These are phyloP conservation scores for Eimeria nieschulzi DNA, from an alignment of 169 alveolate species.

Conservation along the genomic window DNA sequence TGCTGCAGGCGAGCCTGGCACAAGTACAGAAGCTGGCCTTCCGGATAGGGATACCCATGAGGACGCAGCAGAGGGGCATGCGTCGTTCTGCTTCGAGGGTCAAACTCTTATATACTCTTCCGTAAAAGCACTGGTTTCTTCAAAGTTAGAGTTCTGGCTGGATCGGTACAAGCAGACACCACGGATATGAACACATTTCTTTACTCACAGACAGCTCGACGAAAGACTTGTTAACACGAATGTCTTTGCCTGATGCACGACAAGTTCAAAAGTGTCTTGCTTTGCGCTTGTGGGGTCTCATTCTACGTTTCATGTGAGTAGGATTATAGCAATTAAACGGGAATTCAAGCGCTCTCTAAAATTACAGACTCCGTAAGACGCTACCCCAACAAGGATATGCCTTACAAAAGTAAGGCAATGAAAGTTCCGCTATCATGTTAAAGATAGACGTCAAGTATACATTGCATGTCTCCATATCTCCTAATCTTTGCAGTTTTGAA, in stretches of 20 bases:
- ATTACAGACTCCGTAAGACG: conserved; percentile 70
- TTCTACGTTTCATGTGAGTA: no score
- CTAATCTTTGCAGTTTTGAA: conserved; percentile 55
- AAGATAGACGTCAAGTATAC: no score
- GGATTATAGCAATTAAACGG: conserved; percentile 62
- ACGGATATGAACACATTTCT: neutral
- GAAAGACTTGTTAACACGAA: no score
- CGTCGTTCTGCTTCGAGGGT: conserved; percentile 60
- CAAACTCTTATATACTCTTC: conserved; percentile 50
- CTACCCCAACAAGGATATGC: neutral
- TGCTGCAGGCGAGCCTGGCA: no score
- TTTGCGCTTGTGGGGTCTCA: no score
- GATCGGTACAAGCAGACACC: conserved; percentile 71
- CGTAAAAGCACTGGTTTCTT: conserved; percentile 42
- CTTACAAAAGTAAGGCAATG: no score
- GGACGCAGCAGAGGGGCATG: neutral
- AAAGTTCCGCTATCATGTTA: no score
- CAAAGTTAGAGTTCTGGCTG: conserved; percentile 68
- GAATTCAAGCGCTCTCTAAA: conserved; percentile 12
- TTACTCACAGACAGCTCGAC: neutral
- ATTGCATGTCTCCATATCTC: no score
- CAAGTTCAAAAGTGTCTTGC: no score
- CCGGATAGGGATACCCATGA: neutral
- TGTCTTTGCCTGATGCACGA: no score
- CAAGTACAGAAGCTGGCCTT: no score